Evolutionary conservation across 495 filamentous ascomycete species (phyloP).

Genomic region (Chlorociboria aeruginascens): DNA sequence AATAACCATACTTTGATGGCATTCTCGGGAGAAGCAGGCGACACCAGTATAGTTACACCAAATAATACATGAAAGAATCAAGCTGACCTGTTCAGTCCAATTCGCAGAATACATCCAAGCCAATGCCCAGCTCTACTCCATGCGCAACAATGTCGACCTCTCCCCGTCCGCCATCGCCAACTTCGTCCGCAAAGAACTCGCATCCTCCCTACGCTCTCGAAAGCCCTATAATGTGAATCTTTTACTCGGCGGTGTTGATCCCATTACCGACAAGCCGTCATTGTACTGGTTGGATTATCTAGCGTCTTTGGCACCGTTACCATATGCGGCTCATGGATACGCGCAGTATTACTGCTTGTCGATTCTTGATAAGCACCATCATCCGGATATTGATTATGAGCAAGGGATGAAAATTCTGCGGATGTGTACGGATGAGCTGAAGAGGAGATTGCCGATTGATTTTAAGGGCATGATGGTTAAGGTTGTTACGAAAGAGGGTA

Average conservation of each 20-base stretch:
- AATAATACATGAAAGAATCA: too few species aligned
- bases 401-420: constrained; percentile 80
- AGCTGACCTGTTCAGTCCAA: constrained; percentile 52
- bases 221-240: constrained; percentile 95
- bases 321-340: constrained; percentile 96
- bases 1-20: constrained; percentile 94
- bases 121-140: constrained; percentile 94
- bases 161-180: constrained; percentile 76
- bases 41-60: constrained; percentile 57
- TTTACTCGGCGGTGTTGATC: constrained; percentile 82
- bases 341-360: constrained; percentile 96
- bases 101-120: constrained; percentile 99
- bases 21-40: constrained; percentile 91
- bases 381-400: constrained; percentile 79
- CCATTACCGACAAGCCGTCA: constrained; percentile 73
- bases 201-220: constrained; percentile 75
- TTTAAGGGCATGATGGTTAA: constrained; percentile 95
- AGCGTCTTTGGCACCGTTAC: constrained; percentile 72
- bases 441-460: constrained; percentile 90
- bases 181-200: constrained; percentile 89
- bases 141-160: constrained; percentile 90
- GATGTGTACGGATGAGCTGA: constrained; percentile 94
- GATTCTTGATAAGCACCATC: constrained; percentile 95
- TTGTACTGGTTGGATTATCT: constrained; percentile 98
- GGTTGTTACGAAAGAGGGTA: constrained; percentile 84